A percentile compares a stretch with the other conserved stretches of the same genome.
Evolutionary conservation across 2,329 filamentous ascomycete species (phyloP).

Genomic region (Diaporthe nobilis): DNA sequence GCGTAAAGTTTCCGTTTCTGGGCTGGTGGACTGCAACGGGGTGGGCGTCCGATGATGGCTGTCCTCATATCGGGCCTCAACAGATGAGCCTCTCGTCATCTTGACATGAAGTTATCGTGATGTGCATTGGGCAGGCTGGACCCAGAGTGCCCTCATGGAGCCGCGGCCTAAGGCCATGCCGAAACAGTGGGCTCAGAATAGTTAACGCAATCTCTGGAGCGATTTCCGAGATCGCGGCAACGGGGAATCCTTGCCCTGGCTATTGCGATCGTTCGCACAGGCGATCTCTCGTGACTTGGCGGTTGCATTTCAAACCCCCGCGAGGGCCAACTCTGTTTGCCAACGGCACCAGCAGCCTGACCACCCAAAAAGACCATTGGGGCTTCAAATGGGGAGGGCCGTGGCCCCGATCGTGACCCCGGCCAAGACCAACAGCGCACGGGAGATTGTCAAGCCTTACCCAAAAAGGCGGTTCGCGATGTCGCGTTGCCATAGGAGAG

Average conservation of each 20-base stretch:
- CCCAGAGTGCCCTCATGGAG: not conserved
- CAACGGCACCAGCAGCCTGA: not conserved
- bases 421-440: conserved; percentile 17
- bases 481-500: conserved; percentile 14
- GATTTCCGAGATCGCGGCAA: conserved; percentile 21
- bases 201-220: conserved; percentile 22
- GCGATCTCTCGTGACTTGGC: not conserved
- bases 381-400: not conserved
- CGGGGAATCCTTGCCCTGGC: not conserved
- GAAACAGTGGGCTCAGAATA: not conserved
- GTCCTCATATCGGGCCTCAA: not conserved
- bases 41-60: not conserved
- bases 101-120: conserved; percentile 8
- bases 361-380: not conserved
- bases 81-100: conserved; percentile 8
- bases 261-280: conserved; percentile 1
- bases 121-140: not conserved
- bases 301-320: not conserved
- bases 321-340: not conserved
- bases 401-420: not conserved
- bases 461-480: conserved; percentile 3
- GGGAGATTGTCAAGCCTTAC: conserved; percentile 26
- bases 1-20: conserved; percentile 25
- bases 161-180: not conserved
- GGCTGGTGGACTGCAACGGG: conserved; percentile 1